phyloP scores from a whole-genome alignment of 1,284 basidiomycete species.

The Sanghuangporus sanghuang region DNA sequence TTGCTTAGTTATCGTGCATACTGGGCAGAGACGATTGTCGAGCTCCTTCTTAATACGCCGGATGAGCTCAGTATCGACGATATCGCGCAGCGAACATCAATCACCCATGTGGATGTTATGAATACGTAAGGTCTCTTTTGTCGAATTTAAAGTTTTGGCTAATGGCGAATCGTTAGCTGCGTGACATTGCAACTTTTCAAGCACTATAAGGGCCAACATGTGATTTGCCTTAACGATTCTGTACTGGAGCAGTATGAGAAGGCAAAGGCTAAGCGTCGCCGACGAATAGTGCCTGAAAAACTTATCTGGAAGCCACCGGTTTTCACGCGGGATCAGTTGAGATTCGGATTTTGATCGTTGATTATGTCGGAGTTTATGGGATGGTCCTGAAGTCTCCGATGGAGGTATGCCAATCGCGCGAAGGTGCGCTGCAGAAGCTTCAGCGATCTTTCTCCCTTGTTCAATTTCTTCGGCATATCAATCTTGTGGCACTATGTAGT shows the following conservation, averaged over 20 bases:
- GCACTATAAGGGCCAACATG: constrained; percentile 93
- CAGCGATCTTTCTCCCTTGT: background rate
- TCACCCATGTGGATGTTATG: constrained; percentile 95
- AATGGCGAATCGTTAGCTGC: constrained; percentile 50
- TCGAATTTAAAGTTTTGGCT: constrained; percentile 7
- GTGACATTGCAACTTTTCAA: constrained; percentile 94
- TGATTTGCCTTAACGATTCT: constrained; percentile 88
- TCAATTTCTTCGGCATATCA: too few relatives aligned
- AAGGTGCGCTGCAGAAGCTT: background rate
- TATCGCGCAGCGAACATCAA: constrained; percentile 94
- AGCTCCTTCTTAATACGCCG: constrained; percentile 70
- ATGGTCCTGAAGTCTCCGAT: background rate
- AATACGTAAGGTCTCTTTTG: constrained; percentile 73
- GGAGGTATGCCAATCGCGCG: background rate
- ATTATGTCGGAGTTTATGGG: background rate
- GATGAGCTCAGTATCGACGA: constrained; percentile 94
- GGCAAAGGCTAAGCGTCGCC: constrained; percentile 72
- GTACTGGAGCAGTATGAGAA: constrained; percentile 91
- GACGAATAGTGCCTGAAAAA: constrained; percentile 76
- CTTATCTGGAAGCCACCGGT: constrained; percentile 94
- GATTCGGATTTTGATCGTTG: constrained; percentile 72
- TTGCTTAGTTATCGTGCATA: constrained; percentile 92
- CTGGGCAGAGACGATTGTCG: constrained; percentile 97
- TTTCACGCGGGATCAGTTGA: constrained; percentile 84
- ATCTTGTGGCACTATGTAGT: background rate